Evolutionary conservation across 2,329 filamentous ascomycete genomes (phyloP), one percentile per base, ranked within the genome.

Genomic region (Plectosphaerella plurivora): DNA sequence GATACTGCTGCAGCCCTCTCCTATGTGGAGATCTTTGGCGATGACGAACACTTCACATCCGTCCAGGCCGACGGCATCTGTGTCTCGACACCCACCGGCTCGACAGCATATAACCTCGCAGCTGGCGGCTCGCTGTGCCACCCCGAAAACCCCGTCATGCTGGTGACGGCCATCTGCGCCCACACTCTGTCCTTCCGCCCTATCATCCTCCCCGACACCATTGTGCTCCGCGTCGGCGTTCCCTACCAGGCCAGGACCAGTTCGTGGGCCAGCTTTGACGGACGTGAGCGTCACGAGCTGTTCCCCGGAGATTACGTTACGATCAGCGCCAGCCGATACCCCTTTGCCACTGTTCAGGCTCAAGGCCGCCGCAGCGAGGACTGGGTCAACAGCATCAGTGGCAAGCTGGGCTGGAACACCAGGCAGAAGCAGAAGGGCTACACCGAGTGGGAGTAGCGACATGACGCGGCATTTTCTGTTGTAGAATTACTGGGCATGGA

Each of bases 211-310:
- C 94, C 94, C 0, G 94, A 99, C 70, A 97, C 93, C 0, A 96
- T 97, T 56, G 93, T 97, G 1, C 76, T 99, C 54, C 84, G 94
- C 37, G 81, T 96, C 16, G 94, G 93, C 11, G 92, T 97, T n/a
- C 94, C 94, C 0, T 97, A 96, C 67, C 87, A 95, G 68, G 90
- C 92, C 9, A 79, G 94, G 48, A 91, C 91, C 5, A 88, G 84
- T 60, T 92, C 88, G 41, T 99, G 94, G 93, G 94, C 92, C n/a
- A 96, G 91, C 68, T 99, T 99, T 66, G 94, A 99, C 69, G 94
- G 94, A 2, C 82, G 91, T 55, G 91, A 97, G 74, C 84, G 91
- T 72, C 73, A 89, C n/a, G 89, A 94, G 72, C 76, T 94, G 37
- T 68, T 73, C 47, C 87, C 88, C 0, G 89, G 89, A 15, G 89